A percentile compares a stretch with the other conserved stretches of the same genome.
Evolutionary conservation across 2,329 filamentous ascomycete genomes (phyloP).

Genomic region (Fonsecaea monophora): DNA sequence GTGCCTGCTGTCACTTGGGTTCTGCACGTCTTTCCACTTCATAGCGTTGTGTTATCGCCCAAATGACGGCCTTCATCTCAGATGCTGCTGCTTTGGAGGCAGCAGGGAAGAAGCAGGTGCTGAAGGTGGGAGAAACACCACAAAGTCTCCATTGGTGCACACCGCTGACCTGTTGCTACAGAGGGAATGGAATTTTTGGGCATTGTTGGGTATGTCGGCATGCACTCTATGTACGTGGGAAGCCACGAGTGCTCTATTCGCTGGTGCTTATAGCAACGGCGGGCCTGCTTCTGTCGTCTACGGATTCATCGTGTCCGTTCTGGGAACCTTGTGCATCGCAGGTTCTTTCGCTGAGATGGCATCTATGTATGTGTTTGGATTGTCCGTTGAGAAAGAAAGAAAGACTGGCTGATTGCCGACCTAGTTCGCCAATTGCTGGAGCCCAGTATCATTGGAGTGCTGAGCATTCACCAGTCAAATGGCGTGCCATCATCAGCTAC

Average conservation of each 20-base stretch:
- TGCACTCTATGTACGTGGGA: conserved; percentile 42
- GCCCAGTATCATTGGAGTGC: conserved; percentile 53
- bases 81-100: conserved; percentile 34
- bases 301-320: conserved; percentile 34
- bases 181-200: conserved; percentile 37
- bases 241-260: conserved; percentile 35
- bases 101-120: conserved; percentile 33
- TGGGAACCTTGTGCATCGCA: conserved; percentile 49
- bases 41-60: not conserved
- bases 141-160: not conserved
- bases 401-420: not conserved
- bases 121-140: conserved; percentile 25
- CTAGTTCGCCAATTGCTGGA: conserved; percentile 48
- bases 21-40: conserved; percentile 4
- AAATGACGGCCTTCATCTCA: conserved; percentile 31
- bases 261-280: conserved; percentile 37
- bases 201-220: conserved; percentile 31
- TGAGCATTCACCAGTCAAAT: conserved; percentile 43
- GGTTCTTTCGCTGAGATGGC: conserved; percentile 51
- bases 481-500: conserved; percentile 30
- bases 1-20: not conserved
- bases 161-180: conserved; percentile 13
- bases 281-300: conserved; percentile 39
- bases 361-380: conserved; percentile 44
- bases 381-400: not conserved